Evolutionary conservation across 2,329 filamentous ascomycete species (phyloP), one percentile per base, ranked within the genome.

Genomic region (Pseudopyricularia cyperi): DNA sequence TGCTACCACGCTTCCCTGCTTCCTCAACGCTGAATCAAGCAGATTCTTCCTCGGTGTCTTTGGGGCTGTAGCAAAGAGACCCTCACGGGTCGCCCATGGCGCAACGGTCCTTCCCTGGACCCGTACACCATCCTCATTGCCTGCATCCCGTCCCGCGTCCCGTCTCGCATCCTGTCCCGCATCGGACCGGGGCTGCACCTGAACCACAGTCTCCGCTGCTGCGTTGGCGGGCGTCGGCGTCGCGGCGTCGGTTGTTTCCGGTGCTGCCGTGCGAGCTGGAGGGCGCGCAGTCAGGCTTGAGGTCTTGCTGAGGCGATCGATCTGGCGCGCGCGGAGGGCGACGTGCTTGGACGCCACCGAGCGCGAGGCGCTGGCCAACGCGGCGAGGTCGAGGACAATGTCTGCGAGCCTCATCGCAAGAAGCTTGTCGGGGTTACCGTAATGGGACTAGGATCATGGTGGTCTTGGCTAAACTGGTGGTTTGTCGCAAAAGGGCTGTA

Each of bases 321-420:
- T 62, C 64, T 81, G 78, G 44, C 72, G 69, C 53, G 71, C 63
- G 57, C 80, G 72, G 51, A 84, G 68, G 54, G 77, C 77, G 48
- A 78, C 63, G 65, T 84, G 81, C 64, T 77, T 82, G 48, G 74
- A 67, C 48, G 83, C 84, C 55, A 90, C 75, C 33, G 77, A 77
- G 54, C 82, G 78, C 50, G 85, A 83, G 63, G 81, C 85, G 71
- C 76, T 80, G 65, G 85, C 73, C 57, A 90, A 73, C 55, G 82
- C 79, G 58, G 82, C 80, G 60, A 85, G 71, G 69, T 90, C 87
- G 63, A 89, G 71, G 56, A 74, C 69, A 62, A 75, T 79, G 69
- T 78, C 83, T 69, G 76, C 78, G 74, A 80, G 71, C 65, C 77
- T 70, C 78, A 82, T 82, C 12, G 32, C 26, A 42, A 42, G 22